Base-by-base conservation (phyloP, 352 stramenopile genomes). In the Phytophthora quininea region DNA sequence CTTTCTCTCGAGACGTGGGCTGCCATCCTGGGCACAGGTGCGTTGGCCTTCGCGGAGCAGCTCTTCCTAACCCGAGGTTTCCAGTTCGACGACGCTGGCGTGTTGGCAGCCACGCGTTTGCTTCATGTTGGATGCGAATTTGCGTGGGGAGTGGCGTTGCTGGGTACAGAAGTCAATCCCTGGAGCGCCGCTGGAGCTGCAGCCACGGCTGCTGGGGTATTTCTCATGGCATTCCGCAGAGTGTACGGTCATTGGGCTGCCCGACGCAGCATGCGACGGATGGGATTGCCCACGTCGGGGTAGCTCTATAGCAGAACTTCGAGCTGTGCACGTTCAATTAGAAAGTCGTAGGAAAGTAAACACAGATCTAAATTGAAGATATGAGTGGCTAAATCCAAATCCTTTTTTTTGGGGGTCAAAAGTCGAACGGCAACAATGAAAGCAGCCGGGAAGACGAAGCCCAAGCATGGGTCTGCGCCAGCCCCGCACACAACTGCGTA, bases 51-150 rank as follows among this genome's bases (percentile, higher is more conserved):
- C 45, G 19, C 77, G 10, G 74, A 78, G 6, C 77, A 88, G 69
- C 60, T 89, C 14, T 88, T 79, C 50, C 74, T 92, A 61, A 85
- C 80, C 12, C 74, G 80, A 8, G 79, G 80, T 27, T 88, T 90
- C 62, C 81, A 92, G 69, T 77, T 85, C 49, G 84, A 89, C 37
- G 74, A 76, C 35, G 74, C 77, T 10, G 84, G 78, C 33, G 72
- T 80, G 31, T 69, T 85, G 10, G 78, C 81, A 29, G 66, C 84
- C 45, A 80, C 85, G 58, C 64, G 69, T 19, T 75, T 89, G 49
- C 50, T 89, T 32, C 68, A 84, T 58, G 77, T 90, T 30, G 77
- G 76, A 3, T 87, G 77, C 57, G 75, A 88, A 27, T 88, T 88
- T 56, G 55, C 74, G 12, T 90, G 81, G 79, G 71, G 82, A 37